Evolutionary conservation across 352 stramenopile genomes (phyloP).

Genomic region (Pythium volutum): DNA sequence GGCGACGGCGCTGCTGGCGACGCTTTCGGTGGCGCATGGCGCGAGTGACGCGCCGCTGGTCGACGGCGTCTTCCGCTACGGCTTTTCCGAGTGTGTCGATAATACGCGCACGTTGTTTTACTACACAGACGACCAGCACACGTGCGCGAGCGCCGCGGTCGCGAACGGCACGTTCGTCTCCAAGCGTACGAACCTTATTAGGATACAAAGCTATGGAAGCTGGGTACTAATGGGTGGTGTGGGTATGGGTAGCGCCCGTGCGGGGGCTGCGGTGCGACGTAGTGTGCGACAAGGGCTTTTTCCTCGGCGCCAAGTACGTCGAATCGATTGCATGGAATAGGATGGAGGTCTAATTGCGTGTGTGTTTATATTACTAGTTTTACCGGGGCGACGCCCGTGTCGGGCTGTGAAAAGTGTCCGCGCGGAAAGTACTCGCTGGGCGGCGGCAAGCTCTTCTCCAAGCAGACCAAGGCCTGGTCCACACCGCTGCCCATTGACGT

Average conservation of each 20-base stretch:
- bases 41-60: neutral
- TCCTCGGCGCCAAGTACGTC: slow-evolving; percentile 75
- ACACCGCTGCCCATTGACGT: slow-evolving; percentile 55
- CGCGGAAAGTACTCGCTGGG: slow-evolving; percentile 76
- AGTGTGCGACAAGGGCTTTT: slow-evolving; percentile 63
- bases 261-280: slow-evolving; percentile 67
- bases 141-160: slow-evolving; percentile 35
- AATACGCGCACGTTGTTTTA: slow-evolving; percentile 73
- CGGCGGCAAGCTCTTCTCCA: slow-evolving; percentile 67
- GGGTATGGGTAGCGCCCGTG: slow-evolving; percentile 46
- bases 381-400: slow-evolving; percentile 49
- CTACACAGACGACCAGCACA: slow-evolving; percentile 51
- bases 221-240: neutral
- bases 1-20: slow-evolving; percentile 1
- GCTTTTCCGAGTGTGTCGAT: slow-evolving; percentile 81
- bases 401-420: slow-evolving; percentile 67
- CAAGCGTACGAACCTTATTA: slow-evolving; percentile 35
- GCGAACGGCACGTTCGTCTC: slow-evolving; percentile 31
- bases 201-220: neutral
- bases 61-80: slow-evolving; percentile 45
- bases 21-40: neutral
- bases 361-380: slow-evolving; percentile 47
- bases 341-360: neutral
- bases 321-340: neutral
- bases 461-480: slow-evolving; percentile 65